A percentile compares a stretch with the other conserved stretches of the same genome.
Conservation (phyloP, 2,329 filamentous ascomycete species). For the Triangularia verruculosa region DNA sequence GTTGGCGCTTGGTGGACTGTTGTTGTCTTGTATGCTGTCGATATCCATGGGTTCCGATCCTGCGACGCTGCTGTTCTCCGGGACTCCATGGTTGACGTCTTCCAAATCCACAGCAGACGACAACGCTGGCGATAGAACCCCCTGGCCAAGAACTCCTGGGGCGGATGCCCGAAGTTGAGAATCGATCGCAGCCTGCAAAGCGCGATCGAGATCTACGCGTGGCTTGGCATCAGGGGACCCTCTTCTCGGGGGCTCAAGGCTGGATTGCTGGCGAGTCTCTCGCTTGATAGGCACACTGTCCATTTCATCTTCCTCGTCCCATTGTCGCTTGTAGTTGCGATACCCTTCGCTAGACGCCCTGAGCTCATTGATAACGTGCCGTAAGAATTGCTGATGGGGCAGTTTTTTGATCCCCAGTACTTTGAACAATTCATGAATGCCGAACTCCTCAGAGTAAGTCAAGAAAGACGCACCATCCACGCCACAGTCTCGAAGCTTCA, state of each 20-base stretch:
- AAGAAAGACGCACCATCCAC: slow-evolving; percentile 66
- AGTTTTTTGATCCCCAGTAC: slow-evolving; percentile 57
- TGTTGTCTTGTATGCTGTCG: background rate
- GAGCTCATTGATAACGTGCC: slow-evolving; percentile 56
- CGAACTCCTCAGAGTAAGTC: slow-evolving; percentile 49
- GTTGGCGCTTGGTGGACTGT: background rate
- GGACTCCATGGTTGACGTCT: background rate
- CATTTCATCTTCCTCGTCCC: slow-evolving; percentile 9
- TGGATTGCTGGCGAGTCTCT: slow-evolving; percentile 24
- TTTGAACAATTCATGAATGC: slow-evolving; percentile 45
- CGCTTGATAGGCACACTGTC: slow-evolving; percentile 25
- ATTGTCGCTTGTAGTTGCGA: slow-evolving; percentile 32
- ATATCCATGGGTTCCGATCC: background rate
- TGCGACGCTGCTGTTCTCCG: background rate
- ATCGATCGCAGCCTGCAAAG: background rate
- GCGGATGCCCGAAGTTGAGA: background rate
- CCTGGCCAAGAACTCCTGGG: slow-evolving; percentile 1
- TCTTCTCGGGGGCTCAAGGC: background rate
- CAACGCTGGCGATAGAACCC: slow-evolving; percentile 17
- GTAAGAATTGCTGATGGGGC: slow-evolving; percentile 57
- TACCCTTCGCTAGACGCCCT: slow-evolving; percentile 52
- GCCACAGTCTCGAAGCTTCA: slow-evolving; percentile 56
- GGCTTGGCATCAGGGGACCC: background rate
- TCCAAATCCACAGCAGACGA: slow-evolving; percentile 8
- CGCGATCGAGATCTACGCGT: background rate